Evolutionary conservation across 1,284 basidiomycete species (phyloP), one percentile per base, ranked within the genome.

Genomic region (Marasmius oreades): DNA sequence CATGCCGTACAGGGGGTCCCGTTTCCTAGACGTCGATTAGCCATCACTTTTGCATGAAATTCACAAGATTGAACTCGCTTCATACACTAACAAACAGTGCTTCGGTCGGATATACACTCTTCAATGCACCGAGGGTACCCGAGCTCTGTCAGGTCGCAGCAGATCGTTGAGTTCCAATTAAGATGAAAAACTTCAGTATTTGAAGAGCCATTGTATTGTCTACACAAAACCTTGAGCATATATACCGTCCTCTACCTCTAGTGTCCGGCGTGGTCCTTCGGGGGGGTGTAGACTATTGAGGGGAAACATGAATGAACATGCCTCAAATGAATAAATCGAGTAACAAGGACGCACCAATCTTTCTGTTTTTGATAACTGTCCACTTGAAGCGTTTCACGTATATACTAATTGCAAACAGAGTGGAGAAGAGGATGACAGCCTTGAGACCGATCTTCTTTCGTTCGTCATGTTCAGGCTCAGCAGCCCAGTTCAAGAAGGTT

Each of bases 391-490:
- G 85, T 79, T 98, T 98, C 69, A 94, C 81, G 70, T 93, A 94
- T 63, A 98, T 70, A 63, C 85, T 88, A 69, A 96, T 67, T n/a
- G 85, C 84, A 54, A 86, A 90, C 68, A 97, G 77, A 6, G 86
- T 74, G 26, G 93, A 92, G 74, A 97, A 88, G 66, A 97, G 78
- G 68, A 97, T 94, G 66, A 95, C 84, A 20, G 93, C 93, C 78
- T 95, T 92, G 71, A 98, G 77, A 64, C 96, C 95, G 70, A 89
- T 88, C 82, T 94, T 93, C 84, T 99, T 99, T 70, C 97, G 85
- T 71, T 95, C 88, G 71, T 99, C 97, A 71, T 96, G 93, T 75
- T 99, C 97, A 26, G 97, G 97, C 75, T 99, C 97, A 58, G 96
- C 85, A 44, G 92, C 91, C 93, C 93, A 97, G 75, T 84, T 85